Conservation (phyloP, 2,329 filamentous ascomycete species). For the Phyllosticta citriasiana region DNA sequence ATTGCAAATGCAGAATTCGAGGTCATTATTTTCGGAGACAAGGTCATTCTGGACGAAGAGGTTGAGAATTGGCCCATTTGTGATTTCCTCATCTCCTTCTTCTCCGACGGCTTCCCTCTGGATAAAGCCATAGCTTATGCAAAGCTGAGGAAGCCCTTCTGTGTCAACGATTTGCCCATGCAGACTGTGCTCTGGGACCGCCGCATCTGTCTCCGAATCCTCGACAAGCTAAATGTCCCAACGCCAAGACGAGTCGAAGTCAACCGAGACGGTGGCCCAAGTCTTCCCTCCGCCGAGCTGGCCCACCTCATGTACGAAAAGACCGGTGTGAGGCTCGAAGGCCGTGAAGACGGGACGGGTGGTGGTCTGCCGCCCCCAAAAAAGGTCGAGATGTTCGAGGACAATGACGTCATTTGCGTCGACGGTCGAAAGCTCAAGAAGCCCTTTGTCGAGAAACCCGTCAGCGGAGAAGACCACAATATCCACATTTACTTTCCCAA, state of each 20-base stretch:
- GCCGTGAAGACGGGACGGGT: conserved; percentile 57
- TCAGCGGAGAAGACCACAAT: conserved; percentile 97
- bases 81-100: conserved; percentile 96
- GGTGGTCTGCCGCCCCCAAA: conserved; percentile 47
- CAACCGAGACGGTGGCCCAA: conserved; percentile 83
- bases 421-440: conserved; percentile 76
- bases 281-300: conserved; percentile 66
- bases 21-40: conserved; percentile 95
- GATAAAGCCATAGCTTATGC: conserved; percentile 97
- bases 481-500: conserved; percentile 96
- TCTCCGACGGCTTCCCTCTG: conserved; percentile 91
- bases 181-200: conserved; percentile 96
- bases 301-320: conserved; percentile 70
- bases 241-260: conserved; percentile 85
- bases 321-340: conserved; percentile 66
- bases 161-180: conserved; percentile 95
- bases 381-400: conserved; percentile 76
- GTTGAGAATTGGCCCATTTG: conserved; percentile 95
- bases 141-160: conserved; percentile 86
- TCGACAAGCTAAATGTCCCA: conserved; percentile 82
- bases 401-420: conserved; percentile 78
- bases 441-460: conserved; percentile 96
- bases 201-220: conserved; percentile 73
- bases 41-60: conserved; percentile 94
- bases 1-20: conserved; percentile 90